These are phyloP conservation scores for Hypomontagnella submonticulosa DNA, from an alignment of 495 filamentous ascomycete species.

Conservation along the genomic window DNA sequence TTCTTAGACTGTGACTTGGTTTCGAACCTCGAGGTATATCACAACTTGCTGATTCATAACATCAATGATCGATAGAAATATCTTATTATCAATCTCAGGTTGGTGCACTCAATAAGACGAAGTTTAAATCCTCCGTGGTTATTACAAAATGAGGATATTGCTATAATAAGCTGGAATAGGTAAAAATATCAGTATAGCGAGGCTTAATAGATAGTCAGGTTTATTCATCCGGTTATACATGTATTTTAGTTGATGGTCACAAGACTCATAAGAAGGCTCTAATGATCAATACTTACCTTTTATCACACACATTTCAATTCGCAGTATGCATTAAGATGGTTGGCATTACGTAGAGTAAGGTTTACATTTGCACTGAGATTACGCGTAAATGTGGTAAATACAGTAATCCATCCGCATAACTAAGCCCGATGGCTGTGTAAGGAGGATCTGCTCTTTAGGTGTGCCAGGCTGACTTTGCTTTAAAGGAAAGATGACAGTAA, in stretches of 20 bases:
- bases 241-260: conserved; percentile 21
- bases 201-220: conserved; percentile 24
- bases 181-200: conserved; percentile 20
- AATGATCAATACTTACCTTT: not conserved
- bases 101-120: no score
- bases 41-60: not conserved
- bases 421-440: conserved; percentile 33
- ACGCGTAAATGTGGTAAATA: conserved; percentile 34
- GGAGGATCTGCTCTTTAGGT: conserved; percentile 13
- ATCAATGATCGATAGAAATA: no score
- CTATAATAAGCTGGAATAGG: not conserved
- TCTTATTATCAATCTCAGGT: no score
- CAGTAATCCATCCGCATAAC: conserved; percentile 33
- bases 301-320: no score
- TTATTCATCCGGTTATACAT: conserved; percentile 13
- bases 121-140: no score
- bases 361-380: conserved; percentile 15
- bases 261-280: not conserved
- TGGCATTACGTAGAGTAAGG: not conserved
- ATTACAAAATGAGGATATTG: no score
- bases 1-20: no score
- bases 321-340: not conserved
- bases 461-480: conserved; percentile 34
- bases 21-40: no score
- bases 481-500: conserved; percentile 29